Conservation (phyloP, 768 basidiomycete species). For the Lactarius akahatsu region DNA sequence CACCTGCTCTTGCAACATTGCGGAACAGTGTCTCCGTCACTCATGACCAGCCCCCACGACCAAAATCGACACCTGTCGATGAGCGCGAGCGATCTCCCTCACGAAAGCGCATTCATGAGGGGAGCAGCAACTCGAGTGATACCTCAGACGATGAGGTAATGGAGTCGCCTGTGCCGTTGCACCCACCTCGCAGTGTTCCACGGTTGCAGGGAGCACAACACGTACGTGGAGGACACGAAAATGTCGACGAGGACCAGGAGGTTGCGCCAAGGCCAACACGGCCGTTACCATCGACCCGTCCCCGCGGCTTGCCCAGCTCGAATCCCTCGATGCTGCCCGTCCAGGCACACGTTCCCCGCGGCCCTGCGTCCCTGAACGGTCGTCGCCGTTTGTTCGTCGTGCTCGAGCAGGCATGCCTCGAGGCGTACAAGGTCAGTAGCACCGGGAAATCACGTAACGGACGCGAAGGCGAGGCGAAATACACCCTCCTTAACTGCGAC, state of each 20-base stretch:
- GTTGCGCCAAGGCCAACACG: conserved; percentile 40
- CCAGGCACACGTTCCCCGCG: conserved; percentile 71
- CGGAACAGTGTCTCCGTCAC: conserved; percentile 34
- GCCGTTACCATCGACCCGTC: conserved; percentile 41
- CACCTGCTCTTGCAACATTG: conserved; percentile 31
- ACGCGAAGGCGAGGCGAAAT: conserved; percentile 81
- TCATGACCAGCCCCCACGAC: conserved; percentile 57
- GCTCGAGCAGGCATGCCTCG: conserved; percentile 91
- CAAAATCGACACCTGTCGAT: conserved; percentile 68
- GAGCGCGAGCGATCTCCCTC: conserved; percentile 52
- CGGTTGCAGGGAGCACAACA: conserved; percentile 6
- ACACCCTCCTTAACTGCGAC: conserved; percentile 95
- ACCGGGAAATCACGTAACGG: conserved; percentile 51
- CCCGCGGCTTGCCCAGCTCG: conserved; percentile 40
- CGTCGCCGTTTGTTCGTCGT: conserved; percentile 84
- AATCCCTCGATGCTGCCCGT: conserved; percentile 84
- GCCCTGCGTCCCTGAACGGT: conserved; percentile 45
- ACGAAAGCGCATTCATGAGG: conserved; percentile 38
- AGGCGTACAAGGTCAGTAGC: conserved; percentile 84
- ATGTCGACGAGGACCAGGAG: conserved; percentile 51
- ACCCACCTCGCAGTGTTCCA: not conserved
- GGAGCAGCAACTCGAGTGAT: conserved; percentile 27
- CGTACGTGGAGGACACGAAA: conserved; percentile 6
- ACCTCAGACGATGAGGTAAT: conserved; percentile 48
- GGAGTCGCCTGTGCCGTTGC: conserved; percentile 31